These are phyloP conservation scores for Coccomyxa subellipsoidea DNA, from an alignment of 163 green algal genomes.

Conservation along the genomic window DNA sequence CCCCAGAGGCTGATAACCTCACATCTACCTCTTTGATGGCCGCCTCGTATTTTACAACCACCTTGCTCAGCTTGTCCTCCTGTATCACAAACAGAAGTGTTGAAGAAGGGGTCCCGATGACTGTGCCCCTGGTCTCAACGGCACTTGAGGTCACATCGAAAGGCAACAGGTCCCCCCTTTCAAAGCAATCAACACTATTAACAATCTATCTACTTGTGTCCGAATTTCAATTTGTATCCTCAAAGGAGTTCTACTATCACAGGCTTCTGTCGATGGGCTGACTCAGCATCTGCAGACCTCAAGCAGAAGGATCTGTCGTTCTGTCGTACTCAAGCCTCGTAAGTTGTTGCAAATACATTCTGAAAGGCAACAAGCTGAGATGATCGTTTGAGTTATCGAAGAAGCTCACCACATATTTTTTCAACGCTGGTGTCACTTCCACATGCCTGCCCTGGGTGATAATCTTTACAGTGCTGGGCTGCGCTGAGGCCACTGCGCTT, in stretches of 20 bases:
- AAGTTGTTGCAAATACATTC: constrained; percentile 25
- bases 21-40: constrained; percentile 80
- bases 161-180: no score
- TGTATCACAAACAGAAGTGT: not conserved
- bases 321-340: no score
- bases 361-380: not conserved
- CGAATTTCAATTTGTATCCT: not conserved
- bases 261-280: no score
- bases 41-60: constrained; percentile 58
- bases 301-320: no score
- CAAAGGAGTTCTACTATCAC: no score
- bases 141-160: no score
- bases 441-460: constrained; percentile 44
- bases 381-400: not conserved
- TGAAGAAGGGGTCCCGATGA: no score
- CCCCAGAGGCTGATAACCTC: constrained; percentile 65
- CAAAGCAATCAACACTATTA: not conserved
- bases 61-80: constrained; percentile 22
- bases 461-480: constrained; percentile 17
- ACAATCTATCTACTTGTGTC: not conserved
- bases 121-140: no score
- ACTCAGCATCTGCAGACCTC: no score
- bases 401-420: constrained; percentile 45
- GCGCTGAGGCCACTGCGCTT: not conserved
- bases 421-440: constrained; percentile 65